Conservation (phyloP, 192 early-diverging fungal species). For the Jimgerdemannia flammicorona region DNA sequence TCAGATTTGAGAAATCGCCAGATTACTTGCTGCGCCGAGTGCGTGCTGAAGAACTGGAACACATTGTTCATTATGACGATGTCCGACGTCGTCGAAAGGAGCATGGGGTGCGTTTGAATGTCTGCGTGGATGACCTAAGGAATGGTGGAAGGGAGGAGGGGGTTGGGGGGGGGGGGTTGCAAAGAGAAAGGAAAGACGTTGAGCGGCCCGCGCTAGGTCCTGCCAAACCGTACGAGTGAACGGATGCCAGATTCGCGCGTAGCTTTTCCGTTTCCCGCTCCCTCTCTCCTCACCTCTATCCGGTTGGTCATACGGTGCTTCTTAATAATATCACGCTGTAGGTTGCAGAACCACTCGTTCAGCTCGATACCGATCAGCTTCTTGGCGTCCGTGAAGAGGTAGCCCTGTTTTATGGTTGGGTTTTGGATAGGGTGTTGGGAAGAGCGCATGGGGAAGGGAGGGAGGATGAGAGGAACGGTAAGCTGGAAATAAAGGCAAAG, state of each 20-base stretch:
- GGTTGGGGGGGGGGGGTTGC: no score
- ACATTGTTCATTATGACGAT: constrained; percentile 61
- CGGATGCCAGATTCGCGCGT: no score
- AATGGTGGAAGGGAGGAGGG: not conserved
- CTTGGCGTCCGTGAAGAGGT: constrained; percentile 47
- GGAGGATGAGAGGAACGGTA: not conserved
- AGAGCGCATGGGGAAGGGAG: not conserved
- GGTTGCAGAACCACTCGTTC: constrained; percentile 52
- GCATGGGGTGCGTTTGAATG: constrained; percentile 30
- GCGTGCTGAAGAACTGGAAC: constrained; percentile 53
- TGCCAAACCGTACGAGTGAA: no score
- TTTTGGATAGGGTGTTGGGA: not conserved
- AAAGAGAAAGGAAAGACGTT: no score
- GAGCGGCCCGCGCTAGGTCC: no score
- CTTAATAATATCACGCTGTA: constrained; percentile 44
- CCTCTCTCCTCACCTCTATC: constrained; percentile 32
- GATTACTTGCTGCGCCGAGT: constrained; percentile 38
- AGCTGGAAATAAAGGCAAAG: not conserved
- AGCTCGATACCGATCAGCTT: constrained; percentile 56
- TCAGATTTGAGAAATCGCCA: constrained; percentile 50
- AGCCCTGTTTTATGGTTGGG: constrained; percentile 26
- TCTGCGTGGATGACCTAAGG: constrained; percentile 45
- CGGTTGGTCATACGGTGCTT: constrained; percentile 51
- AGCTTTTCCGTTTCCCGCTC: not conserved
- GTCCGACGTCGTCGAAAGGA: constrained; percentile 42